phyloP scores from a whole-genome alignment of 257 asterid genomes.

The Oldenlandia corymbosa region DNA sequence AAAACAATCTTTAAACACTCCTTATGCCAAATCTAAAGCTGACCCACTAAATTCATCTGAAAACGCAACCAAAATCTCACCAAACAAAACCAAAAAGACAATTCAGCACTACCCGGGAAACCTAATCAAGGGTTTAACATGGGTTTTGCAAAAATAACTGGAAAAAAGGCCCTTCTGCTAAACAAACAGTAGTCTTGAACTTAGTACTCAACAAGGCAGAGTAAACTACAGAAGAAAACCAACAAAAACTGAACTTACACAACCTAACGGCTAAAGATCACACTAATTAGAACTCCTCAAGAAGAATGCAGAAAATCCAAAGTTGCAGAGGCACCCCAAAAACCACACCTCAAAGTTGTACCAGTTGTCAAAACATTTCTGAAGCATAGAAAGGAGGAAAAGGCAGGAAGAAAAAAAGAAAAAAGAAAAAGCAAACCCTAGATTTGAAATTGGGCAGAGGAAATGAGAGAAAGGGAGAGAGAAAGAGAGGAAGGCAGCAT shows the following conservation, averaged over 20 bases:
- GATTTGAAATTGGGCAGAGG: constrained; percentile 47
- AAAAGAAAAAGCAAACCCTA: constrained; percentile 53
- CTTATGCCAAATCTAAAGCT: constrained; percentile 28
- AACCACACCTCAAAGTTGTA: constrained; percentile 22
- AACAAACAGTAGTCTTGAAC: constrained; percentile 15
- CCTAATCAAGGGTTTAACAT: constrained; percentile 48
- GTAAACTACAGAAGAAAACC: neutral
- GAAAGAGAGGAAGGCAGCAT: constrained; percentile 16
- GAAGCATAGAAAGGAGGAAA: constrained; percentile 14
- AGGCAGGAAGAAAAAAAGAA: constrained; percentile 13
- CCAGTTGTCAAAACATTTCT: constrained; percentile 16
- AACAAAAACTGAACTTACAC: constrained; percentile 19
- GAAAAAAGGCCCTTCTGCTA: constrained; percentile 2
- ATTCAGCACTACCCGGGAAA: constrained; percentile 9
- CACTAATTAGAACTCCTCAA: constrained; percentile 24
- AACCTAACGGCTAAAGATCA: constrained; percentile 17
- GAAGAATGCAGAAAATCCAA: constrained; percentile 41
- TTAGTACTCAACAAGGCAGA: neutral
- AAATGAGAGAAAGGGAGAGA: constrained; percentile 26
- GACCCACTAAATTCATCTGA: constrained; percentile 18
- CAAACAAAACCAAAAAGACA: neutral
- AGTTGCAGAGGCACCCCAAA: constrained; percentile 22
- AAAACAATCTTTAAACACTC: constrained; percentile 6
- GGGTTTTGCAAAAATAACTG: constrained; percentile 41
- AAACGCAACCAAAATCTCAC: constrained; percentile 14